These are phyloP conservation scores for Nasturtium officinale DNA, from an alignment of 345 rosid genomes.

Conservation along the genomic window DNA sequence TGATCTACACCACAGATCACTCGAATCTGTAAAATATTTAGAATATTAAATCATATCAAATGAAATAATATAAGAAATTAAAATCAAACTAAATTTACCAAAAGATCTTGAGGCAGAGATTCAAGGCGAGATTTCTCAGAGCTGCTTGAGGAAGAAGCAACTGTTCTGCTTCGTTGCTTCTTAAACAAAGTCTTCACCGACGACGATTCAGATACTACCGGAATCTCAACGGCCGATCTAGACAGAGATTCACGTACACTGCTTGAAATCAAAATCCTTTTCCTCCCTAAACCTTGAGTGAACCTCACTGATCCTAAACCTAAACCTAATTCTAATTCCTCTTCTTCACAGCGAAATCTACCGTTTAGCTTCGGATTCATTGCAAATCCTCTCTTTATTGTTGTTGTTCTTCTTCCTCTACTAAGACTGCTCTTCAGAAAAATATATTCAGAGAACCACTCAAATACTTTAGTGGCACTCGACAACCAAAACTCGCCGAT, in stretches of 20 bases:
- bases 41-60: neutral
- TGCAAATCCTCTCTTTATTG: conserved; percentile 39
- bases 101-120: conserved; percentile 71
- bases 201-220: conserved; percentile 29
- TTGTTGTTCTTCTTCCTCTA: neutral
- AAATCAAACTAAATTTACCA: conserved; percentile 46
- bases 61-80: neutral
- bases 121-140: conserved; percentile 56
- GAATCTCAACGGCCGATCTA: conserved; percentile 38
- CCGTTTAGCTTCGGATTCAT: conserved; percentile 33
- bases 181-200: conserved; percentile 47
- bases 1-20: conserved; percentile 72
- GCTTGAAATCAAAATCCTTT: conserved; percentile 59
- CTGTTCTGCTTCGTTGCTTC: conserved; percentile 54
- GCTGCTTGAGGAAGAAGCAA: neutral
- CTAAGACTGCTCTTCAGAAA: neutral
- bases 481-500: conserved; percentile 41
- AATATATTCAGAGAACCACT: conserved; percentile 14
- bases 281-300: conserved; percentile 69
- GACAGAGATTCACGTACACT: conserved; percentile 3
- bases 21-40: conserved; percentile 58
- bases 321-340: conserved; percentile 45
- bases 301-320: conserved; percentile 56
- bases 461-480: neutral
- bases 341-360: conserved; percentile 30